Percentiles rank a stretch among this genome's conserved stretches.
Evolutionary conservation across 441 rosid species (phyloP).

Genomic region (Croton laevigatus): DNA sequence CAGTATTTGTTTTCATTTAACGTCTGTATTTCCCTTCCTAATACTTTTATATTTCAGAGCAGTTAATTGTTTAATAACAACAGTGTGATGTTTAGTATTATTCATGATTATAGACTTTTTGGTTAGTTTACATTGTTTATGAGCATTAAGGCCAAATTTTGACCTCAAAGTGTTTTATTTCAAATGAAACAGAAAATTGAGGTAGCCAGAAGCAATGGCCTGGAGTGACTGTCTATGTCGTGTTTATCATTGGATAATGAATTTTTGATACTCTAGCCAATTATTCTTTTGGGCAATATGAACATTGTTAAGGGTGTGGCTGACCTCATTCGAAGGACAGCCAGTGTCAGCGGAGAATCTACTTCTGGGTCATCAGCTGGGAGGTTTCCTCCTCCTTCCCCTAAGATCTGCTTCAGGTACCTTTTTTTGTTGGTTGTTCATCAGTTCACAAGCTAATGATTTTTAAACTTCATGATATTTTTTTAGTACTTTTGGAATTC

Average conservation of each 20-base stretch:
- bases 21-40: not conserved
- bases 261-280: slow-evolving; percentile 22
- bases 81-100: not conserved
- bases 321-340: slow-evolving; percentile 68
- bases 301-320: slow-evolving; percentile 82
- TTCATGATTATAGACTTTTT: not conserved
- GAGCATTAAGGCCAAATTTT: not conserved
- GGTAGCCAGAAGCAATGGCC: slow-evolving; percentile 25
- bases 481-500: not conserved
- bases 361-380: slow-evolving; percentile 34
- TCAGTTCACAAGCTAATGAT: not conserved
- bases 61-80: not conserved
- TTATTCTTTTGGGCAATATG: slow-evolving; percentile 39
- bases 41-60: not conserved
- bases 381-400: slow-evolving; percentile 57
- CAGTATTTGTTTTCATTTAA: not conserved
- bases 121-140: not conserved
- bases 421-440: not conserved
- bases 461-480: not conserved
- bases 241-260: slow-evolving; percentile 20
- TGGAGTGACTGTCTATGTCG: slow-evolving; percentile 20
- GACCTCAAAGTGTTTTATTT: not conserved
- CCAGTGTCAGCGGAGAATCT: slow-evolving; percentile 46
- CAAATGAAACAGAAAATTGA: slow-evolving; percentile 14
- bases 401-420: slow-evolving; percentile 61